Percentiles rank a stretch among this genome's conserved stretches.
Evolutionary conservation across 2,329 filamentous ascomycete species (phyloP).

Genomic region (Paecilomyces variotii): DNA sequence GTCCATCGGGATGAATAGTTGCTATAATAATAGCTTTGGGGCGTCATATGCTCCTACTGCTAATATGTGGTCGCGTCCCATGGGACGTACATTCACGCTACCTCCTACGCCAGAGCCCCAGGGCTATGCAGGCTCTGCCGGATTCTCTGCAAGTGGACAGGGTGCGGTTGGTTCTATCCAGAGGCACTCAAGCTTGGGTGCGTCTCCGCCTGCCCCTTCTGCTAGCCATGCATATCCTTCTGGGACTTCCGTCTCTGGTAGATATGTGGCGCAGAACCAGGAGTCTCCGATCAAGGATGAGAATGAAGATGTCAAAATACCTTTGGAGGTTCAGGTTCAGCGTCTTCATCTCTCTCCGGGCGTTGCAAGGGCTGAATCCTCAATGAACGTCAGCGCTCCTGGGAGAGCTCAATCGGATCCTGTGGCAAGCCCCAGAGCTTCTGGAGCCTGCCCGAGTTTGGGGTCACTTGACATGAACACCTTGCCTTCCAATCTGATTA

Average conservation of each 20-base stretch:
- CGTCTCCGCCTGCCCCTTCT: background rate
- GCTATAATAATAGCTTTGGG: background rate
- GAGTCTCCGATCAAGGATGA: background rate
- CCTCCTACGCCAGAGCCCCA: background rate
- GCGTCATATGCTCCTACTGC: background rate
- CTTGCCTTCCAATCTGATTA: slow-evolving; percentile 11
- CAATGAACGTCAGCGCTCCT: background rate
- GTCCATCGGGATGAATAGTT: background rate
- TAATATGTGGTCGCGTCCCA: background rate
- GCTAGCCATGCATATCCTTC: background rate
- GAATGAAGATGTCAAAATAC: background rate
- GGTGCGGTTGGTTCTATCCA: background rate
- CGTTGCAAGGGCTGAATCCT: background rate
- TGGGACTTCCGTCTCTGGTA: background rate
- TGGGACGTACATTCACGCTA: background rate
- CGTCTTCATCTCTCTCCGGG: background rate
- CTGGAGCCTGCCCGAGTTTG: slow-evolving; percentile 1
- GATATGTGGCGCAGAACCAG: background rate
- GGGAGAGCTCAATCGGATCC: background rate
- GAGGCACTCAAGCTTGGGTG: background rate
- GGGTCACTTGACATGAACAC: slow-evolving; percentile 4
- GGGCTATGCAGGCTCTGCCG: background rate
- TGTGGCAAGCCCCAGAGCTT: background rate
- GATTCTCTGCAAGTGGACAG: background rate
- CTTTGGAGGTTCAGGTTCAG: background rate